Conservation (phyloP, 1,139 yeast genomes). For the Williopsis jadinii region DNA sequence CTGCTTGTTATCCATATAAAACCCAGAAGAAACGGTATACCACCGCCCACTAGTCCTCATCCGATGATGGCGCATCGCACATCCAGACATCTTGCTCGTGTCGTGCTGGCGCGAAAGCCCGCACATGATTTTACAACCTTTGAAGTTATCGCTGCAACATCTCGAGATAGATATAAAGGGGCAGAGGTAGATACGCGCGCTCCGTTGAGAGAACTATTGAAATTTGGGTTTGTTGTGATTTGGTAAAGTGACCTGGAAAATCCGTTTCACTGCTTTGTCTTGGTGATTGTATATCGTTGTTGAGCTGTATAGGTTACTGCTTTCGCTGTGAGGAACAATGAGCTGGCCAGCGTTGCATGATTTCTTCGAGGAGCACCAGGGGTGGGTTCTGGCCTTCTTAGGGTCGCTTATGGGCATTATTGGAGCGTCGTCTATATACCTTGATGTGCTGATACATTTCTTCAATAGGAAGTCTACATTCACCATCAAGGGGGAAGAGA, state of each 20-base stretch:
- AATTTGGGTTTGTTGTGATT: neutral
- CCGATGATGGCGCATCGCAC: neutral
- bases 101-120: neutral
- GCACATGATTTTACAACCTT: neutral
- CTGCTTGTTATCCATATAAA: neutral
- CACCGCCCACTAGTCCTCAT: neutral
- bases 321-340: too few species aligned
- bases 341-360: neutral
- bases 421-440: conserved; percentile 52
- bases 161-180: neutral
- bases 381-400: conserved; percentile 51
- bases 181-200: neutral
- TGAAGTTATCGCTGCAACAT: neutral
- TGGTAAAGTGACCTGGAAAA: too few species aligned
- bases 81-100: neutral
- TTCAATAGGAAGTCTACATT: conserved; percentile 43
- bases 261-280: too few species aligned
- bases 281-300: too few species aligned
- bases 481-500: conserved; percentile 50
- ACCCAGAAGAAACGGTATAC: neutral
- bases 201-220: neutral
- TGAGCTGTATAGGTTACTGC: too few species aligned
- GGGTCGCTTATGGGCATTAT: conserved; percentile 51
- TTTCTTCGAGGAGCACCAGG: conserved; percentile 29
- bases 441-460: conserved; percentile 37